phyloP scores from a whole-genome alignment of 2,329 filamentous ascomycete genomes.

The Nemania bipapillata region DNA sequence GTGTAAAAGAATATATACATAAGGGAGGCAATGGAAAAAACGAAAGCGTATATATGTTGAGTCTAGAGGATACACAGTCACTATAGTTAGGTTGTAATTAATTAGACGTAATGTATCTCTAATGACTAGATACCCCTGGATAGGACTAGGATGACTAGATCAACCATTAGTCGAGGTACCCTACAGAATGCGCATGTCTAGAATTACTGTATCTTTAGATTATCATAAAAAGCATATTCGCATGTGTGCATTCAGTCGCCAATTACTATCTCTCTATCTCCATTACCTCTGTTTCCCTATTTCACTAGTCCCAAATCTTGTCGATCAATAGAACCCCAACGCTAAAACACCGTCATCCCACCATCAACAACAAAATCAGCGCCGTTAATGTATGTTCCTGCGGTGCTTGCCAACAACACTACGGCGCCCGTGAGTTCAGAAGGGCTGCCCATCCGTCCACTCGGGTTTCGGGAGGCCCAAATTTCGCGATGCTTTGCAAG shows the following conservation, averaged over 20 bases:
- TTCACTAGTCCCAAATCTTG: neutral
- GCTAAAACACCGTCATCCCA: constrained; percentile 20
- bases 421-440: constrained; percentile 22
- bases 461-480: constrained; percentile 16
- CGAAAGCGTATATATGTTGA: too few relatives aligned
- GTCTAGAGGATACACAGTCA: too few relatives aligned
- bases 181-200: too few relatives aligned
- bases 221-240: too few relatives aligned
- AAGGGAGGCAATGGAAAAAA: too few relatives aligned
- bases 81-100: too few relatives aligned
- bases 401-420: constrained; percentile 8
- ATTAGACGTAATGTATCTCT: too few relatives aligned
- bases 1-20: too few relatives aligned
- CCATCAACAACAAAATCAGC: constrained; percentile 24
- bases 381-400: constrained; percentile 25
- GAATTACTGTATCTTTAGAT: too few relatives aligned
- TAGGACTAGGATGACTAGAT: too few relatives aligned
- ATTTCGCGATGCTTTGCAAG: constrained; percentile 10
- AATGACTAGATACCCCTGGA: too few relatives aligned
- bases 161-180: too few relatives aligned
- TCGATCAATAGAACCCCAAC: neutral
- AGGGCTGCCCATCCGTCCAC: constrained; percentile 20
- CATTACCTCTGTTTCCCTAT: neutral
- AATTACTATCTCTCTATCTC: neutral
- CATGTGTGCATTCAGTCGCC: neutral